Conservation (phyloP, 2,329 filamentous ascomycete genomes). For the Amauroascus verrucosus region DNA sequence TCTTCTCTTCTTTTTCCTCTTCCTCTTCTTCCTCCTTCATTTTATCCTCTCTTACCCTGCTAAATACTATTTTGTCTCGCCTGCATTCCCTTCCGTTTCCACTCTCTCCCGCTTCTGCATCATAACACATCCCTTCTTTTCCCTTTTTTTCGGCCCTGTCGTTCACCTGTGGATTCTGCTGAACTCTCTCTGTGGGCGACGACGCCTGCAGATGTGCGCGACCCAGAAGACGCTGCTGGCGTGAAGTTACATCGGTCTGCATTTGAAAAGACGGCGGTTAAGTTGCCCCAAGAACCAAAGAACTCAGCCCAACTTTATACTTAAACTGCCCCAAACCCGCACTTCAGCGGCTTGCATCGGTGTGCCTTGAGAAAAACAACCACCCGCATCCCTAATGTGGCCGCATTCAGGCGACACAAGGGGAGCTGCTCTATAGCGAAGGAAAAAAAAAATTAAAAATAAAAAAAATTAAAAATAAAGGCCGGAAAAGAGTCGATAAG, state of each 20-base stretch:
- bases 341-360: slow-evolving; percentile 9
- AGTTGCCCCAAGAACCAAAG: not conserved
- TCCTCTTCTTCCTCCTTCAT: slow-evolving; percentile 9
- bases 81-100: too few relatives aligned
- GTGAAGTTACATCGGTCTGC: slow-evolving; percentile 6
- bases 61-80: not conserved
- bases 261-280: not conserved
- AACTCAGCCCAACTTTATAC: slow-evolving; percentile 5
- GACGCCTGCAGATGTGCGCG: not conserved
- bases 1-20: slow-evolving; percentile 3
- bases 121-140: not conserved
- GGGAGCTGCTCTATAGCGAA: not conserved
- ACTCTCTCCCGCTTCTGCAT: not conserved
- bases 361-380: too few relatives aligned
- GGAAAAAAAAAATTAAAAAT: too few relatives aligned
- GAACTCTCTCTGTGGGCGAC: not conserved
- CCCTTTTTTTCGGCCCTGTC: too few relatives aligned
- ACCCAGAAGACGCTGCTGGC: not conserved
- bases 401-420: slow-evolving; percentile 10
- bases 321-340: slow-evolving; percentile 5
- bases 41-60: not conserved
- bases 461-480: too few relatives aligned
- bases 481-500: not conserved
- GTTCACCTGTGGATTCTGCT: too few relatives aligned
- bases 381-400: slow-evolving; percentile 9